Conservation (phyloP, 169 alveolate genomes). For the Ichthyophthirius multifiliis region DNA sequence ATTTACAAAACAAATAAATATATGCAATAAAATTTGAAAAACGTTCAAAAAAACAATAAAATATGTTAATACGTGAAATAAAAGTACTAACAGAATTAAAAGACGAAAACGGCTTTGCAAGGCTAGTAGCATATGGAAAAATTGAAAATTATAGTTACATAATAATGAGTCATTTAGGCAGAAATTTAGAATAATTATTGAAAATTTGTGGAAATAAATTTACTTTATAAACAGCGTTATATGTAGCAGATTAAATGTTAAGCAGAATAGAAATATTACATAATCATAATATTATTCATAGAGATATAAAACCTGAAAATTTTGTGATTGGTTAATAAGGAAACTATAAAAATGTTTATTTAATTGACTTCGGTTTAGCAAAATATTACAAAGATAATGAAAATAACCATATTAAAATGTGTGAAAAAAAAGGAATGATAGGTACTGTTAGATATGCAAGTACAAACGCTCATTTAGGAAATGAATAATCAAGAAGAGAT, state of each 20-base stretch:
- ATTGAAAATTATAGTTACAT: constrained; percentile 52
- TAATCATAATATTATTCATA: constrained; percentile 45
- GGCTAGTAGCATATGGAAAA: constrained; percentile 47
- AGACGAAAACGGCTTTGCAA: constrained; percentile 43
- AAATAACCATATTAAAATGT: constrained; percentile 55
- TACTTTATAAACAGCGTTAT: constrained; percentile 30
- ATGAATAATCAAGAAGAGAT: constrained; percentile 76
- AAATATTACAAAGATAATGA: constrained; percentile 56
- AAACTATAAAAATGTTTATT: constrained; percentile 44
- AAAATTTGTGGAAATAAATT: constrained; percentile 43
- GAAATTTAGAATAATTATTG: constrained; percentile 38
- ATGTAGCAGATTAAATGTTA: constrained; percentile 48
- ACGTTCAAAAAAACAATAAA: constrained; percentile 26
- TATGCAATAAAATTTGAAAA: constrained; percentile 59
- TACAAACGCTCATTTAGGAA: constrained; percentile 64
- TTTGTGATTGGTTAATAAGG: constrained; percentile 39
- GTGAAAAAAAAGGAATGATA: constrained; percentile 49
- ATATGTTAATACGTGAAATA: constrained; percentile 32
- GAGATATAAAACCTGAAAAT: constrained; percentile 49
- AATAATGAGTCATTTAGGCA: constrained; percentile 56
- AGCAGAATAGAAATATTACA: constrained; percentile 53
- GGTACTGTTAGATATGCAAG: constrained; percentile 80
- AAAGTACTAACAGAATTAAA: constrained; percentile 38
- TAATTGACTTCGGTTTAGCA: constrained; percentile 62
- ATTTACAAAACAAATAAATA: constrained; percentile 38